Evolutionary conservation across 176 grass and related monocot genomes (phyloP), one percentile per base, ranked within the genome.

Genomic region (Tillandsia fasciculata): DNA sequence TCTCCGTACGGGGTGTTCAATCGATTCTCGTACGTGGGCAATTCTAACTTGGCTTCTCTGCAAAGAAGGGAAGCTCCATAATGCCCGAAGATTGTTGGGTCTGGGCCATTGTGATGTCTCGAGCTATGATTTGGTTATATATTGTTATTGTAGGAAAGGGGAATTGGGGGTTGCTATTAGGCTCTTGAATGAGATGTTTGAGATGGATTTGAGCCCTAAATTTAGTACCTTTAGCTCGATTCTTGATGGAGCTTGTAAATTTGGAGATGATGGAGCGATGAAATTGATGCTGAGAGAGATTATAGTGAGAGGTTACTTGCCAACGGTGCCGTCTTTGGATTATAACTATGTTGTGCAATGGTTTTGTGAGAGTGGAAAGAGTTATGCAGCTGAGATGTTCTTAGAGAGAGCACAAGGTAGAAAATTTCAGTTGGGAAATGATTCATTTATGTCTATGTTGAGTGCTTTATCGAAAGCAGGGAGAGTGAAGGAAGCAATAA

Each of bases 1-100:
- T 3, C 12, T 77, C 9, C 52, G 75, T 3, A 63, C 52, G 3
- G 75, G 75, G 7, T 29, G 17, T 26, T 57, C 10, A 18, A n/a
- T 66, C 9, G 75, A 77, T 69, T 77, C 65, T 77, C 28, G 53
- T 14, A 59, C 52, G 6, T 77, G 75, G 75, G 66, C 52, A 53
- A 12, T 63, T 28, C 52, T 77, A n/a, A 52, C 28, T 63, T 52
- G 66, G 29, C 75, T 77, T 50, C 18, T 69, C 56, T 77, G 75
- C 52, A 50, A 48, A 53, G 65, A 61, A 67, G 75, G 52, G 33
- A 77, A 77, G 65, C 65, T 77, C 7, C 52, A 69, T 33, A 69
- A 20, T 7, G 65, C 66, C 10, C 17, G 49, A 14, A 10, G 42
- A 14, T 77, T 77, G 75, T 2, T 77, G n/a, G 28, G 12, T 50